Percentiles rank a stretch among this genome's conserved stretches.
phyloP scores from a whole-genome alignment of 345 rosid genomes.

The Mangifera indica region DNA sequence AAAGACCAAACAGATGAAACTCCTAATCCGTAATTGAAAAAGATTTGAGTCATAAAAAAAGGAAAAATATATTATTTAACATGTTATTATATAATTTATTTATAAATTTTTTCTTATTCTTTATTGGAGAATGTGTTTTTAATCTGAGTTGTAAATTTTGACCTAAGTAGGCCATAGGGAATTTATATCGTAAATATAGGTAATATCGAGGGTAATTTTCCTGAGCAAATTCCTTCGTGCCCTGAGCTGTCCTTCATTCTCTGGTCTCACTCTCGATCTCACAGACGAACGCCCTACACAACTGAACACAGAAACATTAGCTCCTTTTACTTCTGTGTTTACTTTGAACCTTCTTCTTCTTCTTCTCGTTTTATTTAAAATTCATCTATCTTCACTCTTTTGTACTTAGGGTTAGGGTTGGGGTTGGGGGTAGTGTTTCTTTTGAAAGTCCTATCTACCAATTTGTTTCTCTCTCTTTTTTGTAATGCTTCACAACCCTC shows the following conservation, averaged over 20 bases:
- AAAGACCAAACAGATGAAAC: no score
- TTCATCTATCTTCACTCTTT: neutral
- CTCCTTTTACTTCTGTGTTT: neutral
- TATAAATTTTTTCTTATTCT: no score
- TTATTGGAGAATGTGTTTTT: no score
- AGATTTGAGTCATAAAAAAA: no score
- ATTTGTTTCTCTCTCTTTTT: neutral
- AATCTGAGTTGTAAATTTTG: no score
- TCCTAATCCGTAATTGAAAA: no score
- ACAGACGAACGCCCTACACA: neutral
- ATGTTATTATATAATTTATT: no score
- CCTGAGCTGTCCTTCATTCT: slow-evolving; percentile 22
- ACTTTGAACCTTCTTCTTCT: neutral
- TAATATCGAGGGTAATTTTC: neutral
- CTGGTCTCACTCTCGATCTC: slow-evolving; percentile 4
- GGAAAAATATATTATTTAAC: no score
- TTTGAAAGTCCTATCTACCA: neutral
- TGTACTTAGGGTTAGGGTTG: slow-evolving; percentile 33
- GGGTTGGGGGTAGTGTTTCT: neutral
- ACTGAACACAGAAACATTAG: neutral
- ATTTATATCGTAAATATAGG: neutral
- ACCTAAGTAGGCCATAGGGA: neutral
- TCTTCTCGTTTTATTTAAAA: neutral
- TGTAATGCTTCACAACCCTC: slow-evolving; percentile 36
- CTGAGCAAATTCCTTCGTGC: neutral